Evolutionary conservation across 768 basidiomycete species (phyloP).

Genomic region (Russula sp.): DNA sequence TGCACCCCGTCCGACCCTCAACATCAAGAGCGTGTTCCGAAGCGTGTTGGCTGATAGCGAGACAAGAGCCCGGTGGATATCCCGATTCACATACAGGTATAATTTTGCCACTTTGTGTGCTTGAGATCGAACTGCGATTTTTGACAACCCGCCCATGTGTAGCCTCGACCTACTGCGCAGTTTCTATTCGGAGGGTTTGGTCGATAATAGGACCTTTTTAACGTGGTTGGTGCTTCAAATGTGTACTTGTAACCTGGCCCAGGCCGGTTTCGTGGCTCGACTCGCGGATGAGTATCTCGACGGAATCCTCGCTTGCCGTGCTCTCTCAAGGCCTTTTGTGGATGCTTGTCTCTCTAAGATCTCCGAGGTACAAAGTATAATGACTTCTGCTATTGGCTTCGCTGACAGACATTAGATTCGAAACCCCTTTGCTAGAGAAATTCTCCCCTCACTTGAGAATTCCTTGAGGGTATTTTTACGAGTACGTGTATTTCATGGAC

Average conservation of each 20-base stretch:
- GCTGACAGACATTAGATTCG: constrained; percentile 38
- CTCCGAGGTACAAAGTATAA: constrained; percentile 42
- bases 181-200: constrained; percentile 74
- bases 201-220: constrained; percentile 71
- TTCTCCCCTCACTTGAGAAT: constrained; percentile 45
- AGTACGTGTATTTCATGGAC: constrained; percentile 32
- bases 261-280: constrained; percentile 66
- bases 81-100: constrained; percentile 73
- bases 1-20: constrained; percentile 65
- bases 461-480: constrained; percentile 53
- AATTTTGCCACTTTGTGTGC: neutral
- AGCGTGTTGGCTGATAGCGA: constrained; percentile 69
- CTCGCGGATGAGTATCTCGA: constrained; percentile 77
- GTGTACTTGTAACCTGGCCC: constrained; percentile 70
- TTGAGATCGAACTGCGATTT: neutral
- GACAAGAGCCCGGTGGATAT: constrained; percentile 66
- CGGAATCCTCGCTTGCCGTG: constrained; percentile 58
- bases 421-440: constrained; percentile 45
- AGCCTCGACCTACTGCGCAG: constrained; percentile 67
- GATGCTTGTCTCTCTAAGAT: constrained; percentile 66
- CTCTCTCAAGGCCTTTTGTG: constrained; percentile 58
- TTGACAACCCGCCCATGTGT: no score
- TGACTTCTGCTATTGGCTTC: neutral
- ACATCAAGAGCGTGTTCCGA: constrained; percentile 81
- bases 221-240: constrained; percentile 76